These are phyloP conservation scores for Hymenoscyphus repandus DNA, from an alignment of 2,329 filamentous ascomycete genomes.

Conservation along the genomic window DNA sequence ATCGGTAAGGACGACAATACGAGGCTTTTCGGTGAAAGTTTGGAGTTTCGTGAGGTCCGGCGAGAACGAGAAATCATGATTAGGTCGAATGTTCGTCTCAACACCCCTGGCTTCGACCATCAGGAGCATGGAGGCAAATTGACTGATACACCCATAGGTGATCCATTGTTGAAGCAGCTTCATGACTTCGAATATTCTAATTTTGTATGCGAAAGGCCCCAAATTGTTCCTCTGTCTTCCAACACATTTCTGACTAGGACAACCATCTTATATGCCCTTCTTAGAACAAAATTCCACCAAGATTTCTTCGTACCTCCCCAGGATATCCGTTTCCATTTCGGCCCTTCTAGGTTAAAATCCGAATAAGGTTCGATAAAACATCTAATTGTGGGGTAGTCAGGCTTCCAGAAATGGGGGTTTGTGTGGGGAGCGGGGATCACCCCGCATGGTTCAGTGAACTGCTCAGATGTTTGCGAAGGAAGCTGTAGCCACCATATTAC, in stretches of 20 bases:
- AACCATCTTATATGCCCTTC: no score
- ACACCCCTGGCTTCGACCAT: background rate
- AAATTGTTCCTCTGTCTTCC: background rate
- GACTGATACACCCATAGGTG: background rate
- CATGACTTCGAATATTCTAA: background rate
- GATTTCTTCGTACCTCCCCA: no score
- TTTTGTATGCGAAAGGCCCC: background rate
- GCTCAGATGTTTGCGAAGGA: background rate
- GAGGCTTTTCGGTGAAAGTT: slow-evolving; percentile 26
- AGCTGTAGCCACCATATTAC: no score
- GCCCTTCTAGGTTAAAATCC: background rate
- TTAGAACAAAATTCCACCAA: no score
- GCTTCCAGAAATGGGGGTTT: background rate
- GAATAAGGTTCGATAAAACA: background rate
- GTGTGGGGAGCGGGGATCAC: background rate
- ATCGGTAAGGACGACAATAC: slow-evolving; percentile 36
- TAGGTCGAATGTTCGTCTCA: background rate
- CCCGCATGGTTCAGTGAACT: background rate
- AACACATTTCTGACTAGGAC: no score
- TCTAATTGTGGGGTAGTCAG: background rate
- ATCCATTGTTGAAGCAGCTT: background rate
- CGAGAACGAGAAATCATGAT: background rate
- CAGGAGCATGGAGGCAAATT: background rate
- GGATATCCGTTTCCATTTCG: no score
- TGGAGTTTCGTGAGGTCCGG: background rate